Conservation (phyloP, 176 grass and related monocot species). For the Eremochloa ophiuroides region DNA sequence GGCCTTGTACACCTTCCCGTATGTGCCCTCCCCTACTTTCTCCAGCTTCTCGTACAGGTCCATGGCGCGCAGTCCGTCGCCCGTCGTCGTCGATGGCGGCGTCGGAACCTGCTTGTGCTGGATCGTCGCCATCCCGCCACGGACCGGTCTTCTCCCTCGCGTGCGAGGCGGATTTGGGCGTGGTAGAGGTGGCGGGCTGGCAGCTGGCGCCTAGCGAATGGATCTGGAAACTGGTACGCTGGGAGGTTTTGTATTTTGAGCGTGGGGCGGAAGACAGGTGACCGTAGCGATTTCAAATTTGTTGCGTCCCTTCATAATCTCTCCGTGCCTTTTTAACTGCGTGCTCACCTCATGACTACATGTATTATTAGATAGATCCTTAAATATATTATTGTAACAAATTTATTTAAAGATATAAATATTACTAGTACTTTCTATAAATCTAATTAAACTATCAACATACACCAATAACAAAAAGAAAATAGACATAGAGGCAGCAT, state of each 20-base stretch:
- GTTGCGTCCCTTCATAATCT: too few species aligned
- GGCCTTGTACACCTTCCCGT: slow-evolving; percentile 99
- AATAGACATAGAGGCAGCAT: too few species aligned
- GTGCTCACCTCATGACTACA: too few species aligned
- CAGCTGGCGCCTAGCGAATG: background rate
- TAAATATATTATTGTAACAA: too few species aligned
- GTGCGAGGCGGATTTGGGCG: background rate
- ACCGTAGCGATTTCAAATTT: background rate
- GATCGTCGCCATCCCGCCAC: slow-evolving; percentile 27
- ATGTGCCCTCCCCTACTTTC: slow-evolving; percentile 99
- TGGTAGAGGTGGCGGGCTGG: background rate
- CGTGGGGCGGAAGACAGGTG: background rate
- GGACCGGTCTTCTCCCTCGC: background rate
- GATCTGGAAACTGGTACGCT: background rate
- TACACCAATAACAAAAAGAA: too few species aligned
- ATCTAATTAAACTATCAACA: too few species aligned
- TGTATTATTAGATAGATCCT: too few species aligned
- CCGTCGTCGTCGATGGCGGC: background rate
- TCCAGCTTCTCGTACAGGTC: slow-evolving; percentile 99
- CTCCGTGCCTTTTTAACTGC: too few species aligned
- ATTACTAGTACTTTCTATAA: too few species aligned
- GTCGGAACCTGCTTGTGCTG: slow-evolving; percentile 18
- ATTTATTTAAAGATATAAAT: too few species aligned
- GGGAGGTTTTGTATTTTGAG: background rate
- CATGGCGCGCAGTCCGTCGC: slow-evolving; percentile 59